Percentiles rank a stretch among this genome's conserved stretches.
Evolutionary conservation across 2,329 filamentous ascomycete species (phyloP).

Genomic region (Neonectria hederae): DNA sequence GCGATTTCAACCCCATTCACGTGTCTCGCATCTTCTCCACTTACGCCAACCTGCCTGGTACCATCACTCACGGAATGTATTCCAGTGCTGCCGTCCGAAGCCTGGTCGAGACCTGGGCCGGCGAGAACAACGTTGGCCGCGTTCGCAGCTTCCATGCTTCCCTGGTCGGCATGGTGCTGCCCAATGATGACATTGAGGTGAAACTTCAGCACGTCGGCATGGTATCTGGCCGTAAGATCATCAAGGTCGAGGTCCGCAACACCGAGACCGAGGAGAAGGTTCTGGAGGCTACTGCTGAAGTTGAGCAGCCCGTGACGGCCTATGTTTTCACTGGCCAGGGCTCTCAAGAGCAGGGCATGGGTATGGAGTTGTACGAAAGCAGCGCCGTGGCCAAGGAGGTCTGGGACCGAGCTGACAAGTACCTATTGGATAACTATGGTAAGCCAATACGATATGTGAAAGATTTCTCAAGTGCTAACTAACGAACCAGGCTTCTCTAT

Average conservation of each 20-base stretch:
- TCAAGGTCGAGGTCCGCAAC: slow-evolving; percentile 97
- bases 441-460: slow-evolving; percentile 46
- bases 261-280: slow-evolving; percentile 97
- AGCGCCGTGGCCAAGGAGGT: slow-evolving; percentile 95
- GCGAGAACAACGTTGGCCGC: slow-evolving; percentile 97
- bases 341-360: slow-evolving; percentile 99
- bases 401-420: slow-evolving; percentile 97
- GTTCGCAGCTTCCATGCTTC: slow-evolving; percentile 97
- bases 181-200: slow-evolving; percentile 94
- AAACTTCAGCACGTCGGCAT: slow-evolving; percentile 97
- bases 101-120: slow-evolving; percentile 97
- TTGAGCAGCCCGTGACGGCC: slow-evolving; percentile 94
- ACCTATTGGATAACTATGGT: slow-evolving; percentile 99
- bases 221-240: slow-evolving; percentile 98
- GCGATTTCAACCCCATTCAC: slow-evolving; percentile 99
- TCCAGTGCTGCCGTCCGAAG: slow-evolving; percentile 96
- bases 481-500: slow-evolving; percentile 80
- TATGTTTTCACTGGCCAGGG: slow-evolving; percentile 99
- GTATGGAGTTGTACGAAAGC: slow-evolving; percentile 97
- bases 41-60: slow-evolving; percentile 95
- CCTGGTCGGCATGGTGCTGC: slow-evolving; percentile 97
- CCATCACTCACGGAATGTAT: slow-evolving; percentile 99
- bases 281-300: slow-evolving; percentile 91
- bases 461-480: slow-evolving; percentile 20
- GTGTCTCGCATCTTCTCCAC: slow-evolving; percentile 95